phyloP scores from a whole-genome alignment of 306 rosid genomes.

The Castanopsis chinensis region DNA sequence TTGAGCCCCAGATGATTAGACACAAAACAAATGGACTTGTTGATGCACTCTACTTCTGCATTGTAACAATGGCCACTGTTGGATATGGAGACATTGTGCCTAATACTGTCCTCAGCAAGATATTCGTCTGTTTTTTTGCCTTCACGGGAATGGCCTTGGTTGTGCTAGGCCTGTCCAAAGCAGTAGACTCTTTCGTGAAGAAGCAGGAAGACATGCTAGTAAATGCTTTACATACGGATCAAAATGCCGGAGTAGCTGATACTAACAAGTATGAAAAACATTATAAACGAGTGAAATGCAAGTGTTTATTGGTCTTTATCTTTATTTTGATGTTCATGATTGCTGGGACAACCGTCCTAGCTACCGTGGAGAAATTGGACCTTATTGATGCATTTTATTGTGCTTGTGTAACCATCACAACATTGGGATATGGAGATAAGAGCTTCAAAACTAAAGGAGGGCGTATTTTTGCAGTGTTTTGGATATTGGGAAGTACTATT shows the following conservation, averaged over 20 bases:
- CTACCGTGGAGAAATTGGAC: slow-evolving; percentile 30
- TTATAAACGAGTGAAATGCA: slow-evolving; percentile 21
- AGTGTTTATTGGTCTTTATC: slow-evolving; percentile 34
- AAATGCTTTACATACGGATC: slow-evolving; percentile 22
- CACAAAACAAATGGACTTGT: slow-evolving; percentile 36
- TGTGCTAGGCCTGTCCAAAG: slow-evolving; percentile 34
- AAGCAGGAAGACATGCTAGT: slow-evolving; percentile 41
- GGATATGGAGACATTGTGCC: slow-evolving; percentile 62
- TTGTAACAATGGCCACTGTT: slow-evolving; percentile 57
- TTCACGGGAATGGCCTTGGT: slow-evolving; percentile 49
- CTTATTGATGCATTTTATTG: slow-evolving; percentile 55
- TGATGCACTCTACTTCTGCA: slow-evolving; percentile 47
- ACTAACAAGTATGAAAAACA: slow-evolving; percentile 18
- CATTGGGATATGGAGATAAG: slow-evolving; percentile 68
- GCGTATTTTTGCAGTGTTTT: slow-evolving; percentile 73
- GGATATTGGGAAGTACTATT: slow-evolving; percentile 73
- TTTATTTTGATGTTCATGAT: slow-evolving; percentile 32
- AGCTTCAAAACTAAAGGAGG: slow-evolving; percentile 77
- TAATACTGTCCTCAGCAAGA: slow-evolving; percentile 23
- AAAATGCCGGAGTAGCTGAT: slow-evolving; percentile 1
- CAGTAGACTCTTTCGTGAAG: slow-evolving; percentile 44
- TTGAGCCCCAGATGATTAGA: slow-evolving; percentile 41
- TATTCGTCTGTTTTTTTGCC: slow-evolving; percentile 51
- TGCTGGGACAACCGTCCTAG: slow-evolving; percentile 37
- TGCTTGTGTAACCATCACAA: slow-evolving; percentile 49